Percentiles rank a stretch among this genome's conserved stretches.
These are phyloP conservation scores for Pseudotsuga menziesii DNA, from an alignment of 75 land plant species.

Conservation along the genomic window DNA sequence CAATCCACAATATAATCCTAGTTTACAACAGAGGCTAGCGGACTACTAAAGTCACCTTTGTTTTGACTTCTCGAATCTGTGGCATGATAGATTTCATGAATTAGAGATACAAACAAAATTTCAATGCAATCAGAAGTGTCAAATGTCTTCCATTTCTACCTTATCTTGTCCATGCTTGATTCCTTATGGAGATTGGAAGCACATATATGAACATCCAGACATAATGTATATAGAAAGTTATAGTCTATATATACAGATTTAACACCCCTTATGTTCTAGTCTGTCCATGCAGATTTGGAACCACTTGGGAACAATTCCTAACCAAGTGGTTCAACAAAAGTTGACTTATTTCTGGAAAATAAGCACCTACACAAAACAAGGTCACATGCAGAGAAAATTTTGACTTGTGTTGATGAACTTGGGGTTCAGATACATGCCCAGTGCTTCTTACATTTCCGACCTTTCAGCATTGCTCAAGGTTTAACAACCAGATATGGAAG, in stretches of 20 bases:
- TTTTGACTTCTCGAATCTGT: slow-evolving; percentile 69
- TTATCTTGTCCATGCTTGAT: neutral
- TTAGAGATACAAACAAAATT: neutral
- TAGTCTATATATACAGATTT: no score
- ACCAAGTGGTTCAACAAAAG: neutral
- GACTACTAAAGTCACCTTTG: slow-evolving; percentile 72
- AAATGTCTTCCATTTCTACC: neutral
- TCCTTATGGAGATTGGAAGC: neutral
- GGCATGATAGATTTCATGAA: neutral
- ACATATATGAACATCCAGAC: neutral
- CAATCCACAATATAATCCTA: slow-evolving; percentile 87
- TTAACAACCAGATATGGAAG: no score
- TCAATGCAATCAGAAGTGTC: neutral
- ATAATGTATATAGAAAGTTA: neutral
- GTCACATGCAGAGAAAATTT: neutral
- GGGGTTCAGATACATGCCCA: no score
- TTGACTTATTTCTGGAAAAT: neutral
- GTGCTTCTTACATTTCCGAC: no score
- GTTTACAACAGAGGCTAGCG: slow-evolving; percentile 68
- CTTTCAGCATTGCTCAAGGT: no score
- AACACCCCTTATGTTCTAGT: no score
- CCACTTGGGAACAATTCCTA: neutral
- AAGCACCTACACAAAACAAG: neutral
- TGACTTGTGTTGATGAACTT: no score
- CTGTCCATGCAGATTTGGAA: neutral